phyloP scores from a whole-genome alignment of 345 rosid species.

The Rubroshorea leprosula region DNA sequence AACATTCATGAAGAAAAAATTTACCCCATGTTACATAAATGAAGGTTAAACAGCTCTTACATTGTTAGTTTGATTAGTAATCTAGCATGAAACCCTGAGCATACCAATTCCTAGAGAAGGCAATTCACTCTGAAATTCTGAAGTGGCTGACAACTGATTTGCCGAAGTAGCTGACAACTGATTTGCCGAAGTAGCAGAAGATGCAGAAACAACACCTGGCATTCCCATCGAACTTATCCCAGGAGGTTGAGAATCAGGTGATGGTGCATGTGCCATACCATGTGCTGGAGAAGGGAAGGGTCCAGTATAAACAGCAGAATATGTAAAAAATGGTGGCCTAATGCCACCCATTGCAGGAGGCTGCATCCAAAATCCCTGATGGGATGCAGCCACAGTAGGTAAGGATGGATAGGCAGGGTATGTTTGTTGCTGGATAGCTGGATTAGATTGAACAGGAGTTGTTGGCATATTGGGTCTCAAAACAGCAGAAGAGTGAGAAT shows the following conservation, averaged over 20 bases:
- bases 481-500: slow-evolving; percentile 35
- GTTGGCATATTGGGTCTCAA: slow-evolving; percentile 38
- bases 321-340: slow-evolving; percentile 55
- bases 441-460: slow-evolving; percentile 37
- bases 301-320: slow-evolving; percentile 56
- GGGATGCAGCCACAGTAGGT: slow-evolving; percentile 52
- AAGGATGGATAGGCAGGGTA: slow-evolving; percentile 55
- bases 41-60: slow-evolving; percentile 57
- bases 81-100: slow-evolving; percentile 71
- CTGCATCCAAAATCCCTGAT: slow-evolving; percentile 74
- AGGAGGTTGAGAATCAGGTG: slow-evolving; percentile 61
- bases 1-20: slow-evolving; percentile 33
- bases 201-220: slow-evolving; percentile 28
- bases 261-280: slow-evolving; percentile 32
- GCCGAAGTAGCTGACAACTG: slow-evolving; percentile 33
- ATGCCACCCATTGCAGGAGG: slow-evolving; percentile 61
- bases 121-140: slow-evolving; percentile 38
- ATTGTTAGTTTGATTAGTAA: slow-evolving; percentile 46
- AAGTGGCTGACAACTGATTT: slow-evolving; percentile 37
- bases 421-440: slow-evolving; percentile 49
- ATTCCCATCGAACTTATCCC: slow-evolving; percentile 45
- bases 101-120: slow-evolving; percentile 74
- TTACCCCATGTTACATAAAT: slow-evolving; percentile 25
- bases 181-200: slow-evolving; percentile 35
- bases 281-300: slow-evolving; percentile 46